These are phyloP conservation scores for Plasmodium cynomolgi DNA, from an alignment of 169 alveolate genomes.

Conservation along the genomic window DNA sequence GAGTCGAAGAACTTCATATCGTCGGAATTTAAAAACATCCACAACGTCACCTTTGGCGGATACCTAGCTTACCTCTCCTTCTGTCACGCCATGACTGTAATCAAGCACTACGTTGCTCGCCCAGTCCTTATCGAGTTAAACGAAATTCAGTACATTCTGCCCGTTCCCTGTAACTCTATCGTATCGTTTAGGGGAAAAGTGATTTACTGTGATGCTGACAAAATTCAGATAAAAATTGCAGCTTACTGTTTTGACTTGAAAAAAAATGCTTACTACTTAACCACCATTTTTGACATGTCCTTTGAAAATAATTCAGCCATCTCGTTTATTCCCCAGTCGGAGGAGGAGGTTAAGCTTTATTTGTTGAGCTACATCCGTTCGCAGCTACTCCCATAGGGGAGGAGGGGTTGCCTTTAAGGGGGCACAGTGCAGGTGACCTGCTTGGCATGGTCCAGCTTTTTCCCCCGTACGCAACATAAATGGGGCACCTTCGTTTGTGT, in stretches of 20 bases:
- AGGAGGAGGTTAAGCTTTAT: constrained; percentile 41
- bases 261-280: constrained; percentile 31
- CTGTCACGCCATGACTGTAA: constrained; percentile 61
- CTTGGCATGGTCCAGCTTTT: background rate
- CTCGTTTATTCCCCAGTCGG: constrained; percentile 42
- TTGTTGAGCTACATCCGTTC: constrained; percentile 38
- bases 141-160: constrained; percentile 53
- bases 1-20: constrained; percentile 54
- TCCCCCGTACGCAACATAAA: background rate
- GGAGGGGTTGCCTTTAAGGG: background rate
- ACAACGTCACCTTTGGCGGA: constrained; percentile 69
- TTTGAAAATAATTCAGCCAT: constrained; percentile 54
- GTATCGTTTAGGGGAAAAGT: constrained; percentile 59
- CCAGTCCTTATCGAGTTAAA: constrained; percentile 49
- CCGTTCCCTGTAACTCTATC: constrained; percentile 46
- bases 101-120: constrained; percentile 11
- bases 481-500: background rate
- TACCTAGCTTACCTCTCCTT: constrained; percentile 52
- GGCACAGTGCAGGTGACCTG: background rate
- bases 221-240: constrained; percentile 38
- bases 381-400: constrained; percentile 7
- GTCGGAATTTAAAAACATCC: constrained; percentile 64
- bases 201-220: constrained; percentile 27
- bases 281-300: constrained; percentile 56
- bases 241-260: constrained; percentile 58